These are phyloP conservation scores for Lentinus brumalis DNA, from an alignment of 768 basidiomycete species.

Conservation along the genomic window DNA sequence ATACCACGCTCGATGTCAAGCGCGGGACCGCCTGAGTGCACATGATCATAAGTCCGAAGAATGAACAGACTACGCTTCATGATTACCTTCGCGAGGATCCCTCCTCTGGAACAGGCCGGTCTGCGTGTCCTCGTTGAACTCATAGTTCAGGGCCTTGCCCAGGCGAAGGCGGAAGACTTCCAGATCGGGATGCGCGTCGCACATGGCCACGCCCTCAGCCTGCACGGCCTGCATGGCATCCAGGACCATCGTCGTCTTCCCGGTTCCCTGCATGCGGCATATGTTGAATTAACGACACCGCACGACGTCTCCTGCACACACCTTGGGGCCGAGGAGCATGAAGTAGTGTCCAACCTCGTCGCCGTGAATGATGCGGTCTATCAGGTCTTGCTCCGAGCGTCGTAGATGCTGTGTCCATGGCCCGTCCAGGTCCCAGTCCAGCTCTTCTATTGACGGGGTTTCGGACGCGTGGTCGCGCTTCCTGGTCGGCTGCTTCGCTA, in stretches of 20 bases:
- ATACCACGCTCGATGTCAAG: constrained; percentile 81
- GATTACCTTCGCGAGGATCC: constrained; percentile 76
- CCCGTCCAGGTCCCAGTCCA: constrained; percentile 39
- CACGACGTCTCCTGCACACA: constrained; percentile 25
- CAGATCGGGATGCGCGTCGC: constrained; percentile 83
- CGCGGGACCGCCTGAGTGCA: constrained; percentile 60
- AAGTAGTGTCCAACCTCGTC: constrained; percentile 72
- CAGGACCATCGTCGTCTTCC: constrained; percentile 83
- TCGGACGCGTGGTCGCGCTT: constrained; percentile 31
- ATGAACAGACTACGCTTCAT: neutral
- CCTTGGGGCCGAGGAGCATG: constrained; percentile 78
- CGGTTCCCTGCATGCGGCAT: constrained; percentile 51
- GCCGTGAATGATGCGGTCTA: constrained; percentile 81
- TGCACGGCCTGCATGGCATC: constrained; percentile 75
- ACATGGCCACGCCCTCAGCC: constrained; percentile 74
- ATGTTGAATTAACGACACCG: no score
- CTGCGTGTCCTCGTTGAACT: constrained; percentile 84
- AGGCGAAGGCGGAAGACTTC: constrained; percentile 85
- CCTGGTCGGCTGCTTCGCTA: constrained; percentile 50
- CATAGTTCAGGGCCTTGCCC: constrained; percentile 84
- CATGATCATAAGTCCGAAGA: neutral
- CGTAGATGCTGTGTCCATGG: constrained; percentile 64
- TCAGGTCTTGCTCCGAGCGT: constrained; percentile 70
- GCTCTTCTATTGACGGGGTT: neutral
- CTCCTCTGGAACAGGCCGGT: constrained; percentile 77